Base-by-base conservation (phyloP, 23 red algal species). In the Gracilaria caudata region DNA sequence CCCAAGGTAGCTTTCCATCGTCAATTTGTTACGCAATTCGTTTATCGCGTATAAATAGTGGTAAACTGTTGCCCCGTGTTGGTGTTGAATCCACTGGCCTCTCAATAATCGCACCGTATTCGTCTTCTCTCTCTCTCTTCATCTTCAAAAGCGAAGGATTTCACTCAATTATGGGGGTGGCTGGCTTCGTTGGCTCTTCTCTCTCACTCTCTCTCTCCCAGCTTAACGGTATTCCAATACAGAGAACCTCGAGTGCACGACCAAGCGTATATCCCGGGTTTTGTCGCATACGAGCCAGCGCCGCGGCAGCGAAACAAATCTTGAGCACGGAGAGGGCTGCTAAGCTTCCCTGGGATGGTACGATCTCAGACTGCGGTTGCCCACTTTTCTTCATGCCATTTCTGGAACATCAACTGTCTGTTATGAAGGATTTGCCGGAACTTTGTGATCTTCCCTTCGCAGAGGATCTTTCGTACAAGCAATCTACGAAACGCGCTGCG, bases 341-440 rank as follows among this genome's bases (percentile, higher is more conserved):
- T 8, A 44, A 51, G 44, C 79, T 95, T 4, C 93, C 93, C 3
- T 95, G 85, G 84, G n/a, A 54, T 32, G 51, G 25, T 19, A 95
- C 81, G 56, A 82, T 95, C 37, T 86, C 93, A 25, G 78, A 78
- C 8, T 76, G 65, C 51, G 93, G 83, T 23, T 83, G 86, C 30
- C 33, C 72, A 3, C 72, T 95, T 20, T 85, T 95, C 26, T 95
- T 95, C 56, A 95, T 95, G 93, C 83, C 83, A 4, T 95, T 95
- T 76, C 33, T 95, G 34, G 64, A 56, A 40, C 86, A 90, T 78
- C 83, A 82, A 51, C 73, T 87, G 13, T 51, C 38, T 76, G 70
- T 90, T 51, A 43, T 26, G 57, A 53, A 7, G 23, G 38, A 79
- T 9, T 45, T 90, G 12, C 30, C 49, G 59, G 79, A 63, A 68